These are phyloP conservation scores for Pleurotus tuoliensis DNA, from an alignment of 768 basidiomycete genomes.

Conservation along the genomic window DNA sequence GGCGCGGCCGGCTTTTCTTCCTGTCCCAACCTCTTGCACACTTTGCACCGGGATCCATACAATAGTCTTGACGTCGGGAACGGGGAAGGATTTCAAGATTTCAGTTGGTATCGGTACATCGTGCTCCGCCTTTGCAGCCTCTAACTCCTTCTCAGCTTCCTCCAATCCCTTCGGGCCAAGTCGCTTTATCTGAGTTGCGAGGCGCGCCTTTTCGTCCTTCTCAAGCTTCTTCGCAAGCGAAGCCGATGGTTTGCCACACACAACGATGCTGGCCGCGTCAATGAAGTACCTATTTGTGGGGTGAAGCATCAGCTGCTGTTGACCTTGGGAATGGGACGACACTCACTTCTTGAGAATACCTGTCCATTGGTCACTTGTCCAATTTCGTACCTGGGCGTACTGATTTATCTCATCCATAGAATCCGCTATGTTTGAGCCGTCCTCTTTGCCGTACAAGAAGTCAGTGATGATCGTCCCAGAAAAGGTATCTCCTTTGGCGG, in stretches of 20 bases:
- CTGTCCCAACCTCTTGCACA: conserved; percentile 57
- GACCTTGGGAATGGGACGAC: no score
- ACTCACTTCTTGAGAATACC: conserved; percentile 69
- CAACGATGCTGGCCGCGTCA: conserved; percentile 65
- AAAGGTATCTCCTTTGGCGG: conserved; percentile 78
- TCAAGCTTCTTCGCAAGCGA: conserved; percentile 77
- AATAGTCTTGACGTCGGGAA: conserved; percentile 87
- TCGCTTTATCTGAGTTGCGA: conserved; percentile 59
- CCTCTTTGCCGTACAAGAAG: conserved; percentile 79
- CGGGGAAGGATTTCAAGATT: conserved; percentile 80
- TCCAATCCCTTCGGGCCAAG: conserved; percentile 83
- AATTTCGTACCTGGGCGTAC: conserved; percentile 62
- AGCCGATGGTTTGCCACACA: conserved; percentile 88
- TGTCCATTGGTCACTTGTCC: conserved; percentile 77
- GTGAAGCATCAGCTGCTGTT: no score
- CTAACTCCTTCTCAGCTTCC: conserved; percentile 60
- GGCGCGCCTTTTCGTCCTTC: conserved; percentile 72
- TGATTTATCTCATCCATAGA: conserved; percentile 78
- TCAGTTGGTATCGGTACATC: conserved; percentile 77
- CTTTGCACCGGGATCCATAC: conserved; percentile 82
- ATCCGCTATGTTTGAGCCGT: conserved; percentile 72
- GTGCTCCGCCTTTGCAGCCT: conserved; percentile 84
- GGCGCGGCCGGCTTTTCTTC: conserved; percentile 27
- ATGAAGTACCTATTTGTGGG: conserved; percentile 65
- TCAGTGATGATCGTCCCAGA: conserved; percentile 73